Base-by-base conservation (phyloP, 163 green algal species). In the Prototheca cutis region DNA sequence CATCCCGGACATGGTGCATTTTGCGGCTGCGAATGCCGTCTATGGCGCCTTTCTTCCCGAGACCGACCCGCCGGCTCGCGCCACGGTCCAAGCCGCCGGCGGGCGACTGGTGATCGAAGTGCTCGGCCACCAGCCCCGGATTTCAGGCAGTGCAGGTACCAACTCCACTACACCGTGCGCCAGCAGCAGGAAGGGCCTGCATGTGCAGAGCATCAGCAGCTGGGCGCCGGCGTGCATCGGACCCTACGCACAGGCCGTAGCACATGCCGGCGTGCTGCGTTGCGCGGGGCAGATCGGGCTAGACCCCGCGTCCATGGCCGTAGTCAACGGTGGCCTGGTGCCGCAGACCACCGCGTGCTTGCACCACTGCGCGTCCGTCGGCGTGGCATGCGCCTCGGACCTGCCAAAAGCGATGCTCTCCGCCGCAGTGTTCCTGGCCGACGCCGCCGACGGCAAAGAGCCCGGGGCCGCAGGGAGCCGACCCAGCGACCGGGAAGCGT, bases 171-270 rank as follows among this genome's bases (percentile, higher is more conserved):
- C n/a, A n/a, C n/a, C n/a, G n/a, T n/a, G n/a, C n/a, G n/a, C n/a
- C n/a, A n/a, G n/a, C n/a, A n/a, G n/a, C n/a, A n/a, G n/a, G n/a
- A n/a, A n/a, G n/a, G n/a, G n/a, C 54, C 75, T 98, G 59, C 92
- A 98, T 70, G 92, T 98, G 67, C 90, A 97, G 77, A 92, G 80
- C 74, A 85, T 96, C 45, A 95, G 84, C 6, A 34, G 57, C 31
- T 98, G 92, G 92, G 92, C 92, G 21, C 92, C 92, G 7, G 73
- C 68, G 28, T 97, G 91, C 80, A 97, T 98, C 60, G 92, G 92
- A 5, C 92, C 92, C 8, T 98, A 98, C 84, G 88, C 73, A 73
- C 91, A 98, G 76, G 82, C 61, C 3, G 42, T 58, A 10, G 30
- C 58, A 4, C 48, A 56, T 32, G 8, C 59, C 3, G 75, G 75